Percentiles rank a stretch among this genome's conserved stretches.
Evolutionary conservation across 2,329 filamentous ascomycete species (phyloP).

Genomic region (Paramyrothecium roridum): DNA sequence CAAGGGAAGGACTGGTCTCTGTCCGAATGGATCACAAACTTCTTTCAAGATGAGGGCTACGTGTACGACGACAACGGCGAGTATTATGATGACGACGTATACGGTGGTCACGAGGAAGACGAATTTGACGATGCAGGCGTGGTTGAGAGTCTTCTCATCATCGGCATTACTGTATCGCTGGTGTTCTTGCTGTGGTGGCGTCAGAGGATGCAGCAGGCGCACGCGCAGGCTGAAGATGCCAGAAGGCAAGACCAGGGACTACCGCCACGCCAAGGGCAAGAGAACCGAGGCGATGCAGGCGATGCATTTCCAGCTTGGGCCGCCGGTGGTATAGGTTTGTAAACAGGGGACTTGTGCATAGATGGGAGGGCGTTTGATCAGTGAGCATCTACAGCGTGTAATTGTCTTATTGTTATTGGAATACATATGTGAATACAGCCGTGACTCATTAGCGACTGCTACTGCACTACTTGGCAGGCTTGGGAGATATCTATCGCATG

Average conservation of each 20-base stretch:
- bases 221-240: constrained; percentile 30
- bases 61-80: constrained; percentile 61
- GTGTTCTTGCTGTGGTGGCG: constrained; percentile 80
- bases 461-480: neutral
- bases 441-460: neutral
- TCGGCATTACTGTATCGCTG: constrained; percentile 71
- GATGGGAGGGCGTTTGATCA: constrained; percentile 13
- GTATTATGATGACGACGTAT: constrained; percentile 47
- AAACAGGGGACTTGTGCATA: constrained; percentile 9
- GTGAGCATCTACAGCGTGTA: neutral
- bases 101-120: constrained; percentile 55
- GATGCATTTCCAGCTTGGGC: constrained; percentile 32
- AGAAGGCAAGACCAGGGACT: constrained; percentile 27
- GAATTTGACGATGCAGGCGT: constrained; percentile 73
- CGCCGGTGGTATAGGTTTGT: constrained; percentile 31
- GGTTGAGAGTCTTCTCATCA: constrained; percentile 79
- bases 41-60: constrained; percentile 67
- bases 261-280: constrained; percentile 18
- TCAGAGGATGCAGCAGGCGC: constrained; percentile 63
- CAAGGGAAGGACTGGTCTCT: constrained; percentile 72
- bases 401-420: neutral
- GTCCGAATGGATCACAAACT: constrained; percentile 82
- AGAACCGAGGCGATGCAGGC: constrained; percentile 14
- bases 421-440: neutral
- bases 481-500: neutral